Evolutionary conservation across 2,329 filamentous ascomycete genomes (phyloP).

Genomic region (Didymella sp.): DNA sequence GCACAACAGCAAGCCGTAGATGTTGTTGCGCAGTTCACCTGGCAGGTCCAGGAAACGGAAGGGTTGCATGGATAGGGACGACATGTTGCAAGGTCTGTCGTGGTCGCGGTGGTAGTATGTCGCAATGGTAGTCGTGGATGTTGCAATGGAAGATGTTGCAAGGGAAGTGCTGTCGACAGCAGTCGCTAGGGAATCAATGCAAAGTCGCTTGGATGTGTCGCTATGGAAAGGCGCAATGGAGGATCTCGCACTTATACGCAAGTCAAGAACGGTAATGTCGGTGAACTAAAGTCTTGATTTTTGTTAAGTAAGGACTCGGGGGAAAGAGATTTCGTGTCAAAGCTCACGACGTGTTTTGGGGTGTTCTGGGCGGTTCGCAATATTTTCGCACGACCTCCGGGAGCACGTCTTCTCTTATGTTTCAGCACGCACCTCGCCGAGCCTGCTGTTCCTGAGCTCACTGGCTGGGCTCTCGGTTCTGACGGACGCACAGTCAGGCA

Average conservation of each 20-base stretch:
- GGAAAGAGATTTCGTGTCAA: slow-evolving; percentile 30
- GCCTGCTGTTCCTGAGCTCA: slow-evolving; percentile 12
- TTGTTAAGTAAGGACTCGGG: slow-evolving; percentile 12
- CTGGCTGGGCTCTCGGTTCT: slow-evolving; percentile 19
- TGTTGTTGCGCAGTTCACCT: slow-evolving; percentile 35
- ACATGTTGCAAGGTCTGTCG: slow-evolving; percentile 17
- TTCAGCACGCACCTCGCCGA: slow-evolving; percentile 16
- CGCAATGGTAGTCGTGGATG: slow-evolving; percentile 1
- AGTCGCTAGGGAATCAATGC: slow-evolving; percentile 18
- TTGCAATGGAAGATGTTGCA: slow-evolving; percentile 12
- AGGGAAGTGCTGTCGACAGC: slow-evolving; percentile 1
- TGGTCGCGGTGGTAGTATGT: neutral
- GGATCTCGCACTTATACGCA: slow-evolving; percentile 33
- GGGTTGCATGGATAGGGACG: slow-evolving; percentile 23
- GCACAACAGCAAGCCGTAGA: slow-evolving; percentile 37
- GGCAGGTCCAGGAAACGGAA: slow-evolving; percentile 40
- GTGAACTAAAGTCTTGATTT: slow-evolving; percentile 19
- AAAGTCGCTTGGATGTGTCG: slow-evolving; percentile 21
- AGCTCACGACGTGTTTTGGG: slow-evolving; percentile 16
- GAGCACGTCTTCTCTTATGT: slow-evolving; percentile 34
- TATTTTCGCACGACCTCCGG: slow-evolving; percentile 27
- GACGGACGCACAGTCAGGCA: slow-evolving; percentile 20
- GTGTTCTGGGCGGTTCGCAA: slow-evolving; percentile 20
- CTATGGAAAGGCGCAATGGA: slow-evolving; percentile 25
- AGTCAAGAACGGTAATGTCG: slow-evolving; percentile 22